Evolutionary conservation across 768 basidiomycete species (phyloP).

Genomic region (Scleroderma bovista): DNA sequence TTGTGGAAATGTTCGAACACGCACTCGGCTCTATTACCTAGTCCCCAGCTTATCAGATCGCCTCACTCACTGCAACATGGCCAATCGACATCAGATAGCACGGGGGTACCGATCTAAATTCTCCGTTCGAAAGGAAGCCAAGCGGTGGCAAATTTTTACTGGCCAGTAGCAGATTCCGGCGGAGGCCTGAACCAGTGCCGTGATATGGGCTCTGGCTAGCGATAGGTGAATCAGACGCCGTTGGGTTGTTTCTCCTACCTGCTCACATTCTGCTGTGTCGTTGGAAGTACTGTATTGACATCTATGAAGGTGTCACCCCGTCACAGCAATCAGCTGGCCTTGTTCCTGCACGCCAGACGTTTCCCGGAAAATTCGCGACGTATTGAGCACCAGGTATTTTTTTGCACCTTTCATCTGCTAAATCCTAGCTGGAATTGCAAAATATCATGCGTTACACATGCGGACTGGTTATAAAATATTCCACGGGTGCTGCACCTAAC

Average conservation of each 20-base stretch:
- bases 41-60: background rate
- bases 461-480: background rate
- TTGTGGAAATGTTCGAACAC: background rate
- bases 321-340: too few relatives aligned
- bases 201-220: background rate
- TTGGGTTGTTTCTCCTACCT: background rate
- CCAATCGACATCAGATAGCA: background rate
- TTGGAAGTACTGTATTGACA: background rate
- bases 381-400: too few relatives aligned
- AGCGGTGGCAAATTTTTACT: background rate
- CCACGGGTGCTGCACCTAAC: slow-evolving; percentile 29
- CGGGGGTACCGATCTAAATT: background rate
- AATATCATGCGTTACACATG: background rate
- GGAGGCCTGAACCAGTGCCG: background rate
- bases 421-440: too few relatives aligned
- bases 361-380: too few relatives aligned
- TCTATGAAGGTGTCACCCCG: too few relatives aligned
- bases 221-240: too few relatives aligned
- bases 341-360: too few relatives aligned
- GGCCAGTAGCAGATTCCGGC: background rate
- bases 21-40: background rate
- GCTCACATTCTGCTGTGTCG: background rate
- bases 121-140: background rate
- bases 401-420: too few relatives aligned
- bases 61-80: background rate